These are phyloP conservation scores for Fusarium sp. DNA, from an alignment of 2,329 filamentous ascomycete genomes.

Conservation along the genomic window DNA sequence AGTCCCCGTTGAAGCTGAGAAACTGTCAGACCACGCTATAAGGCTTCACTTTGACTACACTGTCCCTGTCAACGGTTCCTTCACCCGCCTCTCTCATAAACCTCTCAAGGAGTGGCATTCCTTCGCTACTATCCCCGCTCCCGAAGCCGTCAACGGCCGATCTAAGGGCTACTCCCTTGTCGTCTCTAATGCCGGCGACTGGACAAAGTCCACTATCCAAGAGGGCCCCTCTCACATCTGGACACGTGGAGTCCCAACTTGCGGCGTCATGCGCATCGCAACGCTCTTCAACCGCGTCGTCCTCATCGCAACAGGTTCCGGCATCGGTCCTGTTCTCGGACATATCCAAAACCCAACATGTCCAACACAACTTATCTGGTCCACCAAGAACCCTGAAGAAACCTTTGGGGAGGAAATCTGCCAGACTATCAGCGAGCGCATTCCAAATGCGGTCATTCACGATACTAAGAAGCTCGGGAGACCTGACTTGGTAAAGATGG, in stretches of 20 bases:
- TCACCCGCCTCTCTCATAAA: slow-evolving; percentile 66
- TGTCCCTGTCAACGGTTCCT: slow-evolving; percentile 60
- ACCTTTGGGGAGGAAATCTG: slow-evolving; percentile 71
- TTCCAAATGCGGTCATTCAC: slow-evolving; percentile 72
- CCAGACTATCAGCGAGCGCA: slow-evolving; percentile 64
- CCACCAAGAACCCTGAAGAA: slow-evolving; percentile 67
- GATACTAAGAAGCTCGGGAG: slow-evolving; percentile 71
- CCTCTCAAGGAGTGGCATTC: slow-evolving; percentile 79
- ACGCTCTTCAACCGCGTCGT: slow-evolving; percentile 74
- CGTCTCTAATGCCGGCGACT: slow-evolving; percentile 79
- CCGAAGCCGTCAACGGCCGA: slow-evolving; percentile 46
- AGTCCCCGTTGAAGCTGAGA: slow-evolving; percentile 72
- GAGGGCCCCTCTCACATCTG: slow-evolving; percentile 70
- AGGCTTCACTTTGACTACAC: slow-evolving; percentile 76
- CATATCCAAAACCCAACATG: slow-evolving; percentile 62
- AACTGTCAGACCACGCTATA: slow-evolving; percentile 78
- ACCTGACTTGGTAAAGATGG: slow-evolving; percentile 63
- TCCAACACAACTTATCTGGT: slow-evolving; percentile 74
- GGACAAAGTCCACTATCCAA: slow-evolving; percentile 74
- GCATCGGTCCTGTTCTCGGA: slow-evolving; percentile 75
- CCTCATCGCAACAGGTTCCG: slow-evolving; percentile 77
- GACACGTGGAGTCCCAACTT: slow-evolving; percentile 74
- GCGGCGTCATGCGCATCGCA: slow-evolving; percentile 74
- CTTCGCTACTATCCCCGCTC: slow-evolving; percentile 77
- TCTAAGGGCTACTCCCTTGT: slow-evolving; percentile 70